phyloP scores from a whole-genome alignment of 176 grass and related monocot genomes.

The Carex parvula region DNA sequence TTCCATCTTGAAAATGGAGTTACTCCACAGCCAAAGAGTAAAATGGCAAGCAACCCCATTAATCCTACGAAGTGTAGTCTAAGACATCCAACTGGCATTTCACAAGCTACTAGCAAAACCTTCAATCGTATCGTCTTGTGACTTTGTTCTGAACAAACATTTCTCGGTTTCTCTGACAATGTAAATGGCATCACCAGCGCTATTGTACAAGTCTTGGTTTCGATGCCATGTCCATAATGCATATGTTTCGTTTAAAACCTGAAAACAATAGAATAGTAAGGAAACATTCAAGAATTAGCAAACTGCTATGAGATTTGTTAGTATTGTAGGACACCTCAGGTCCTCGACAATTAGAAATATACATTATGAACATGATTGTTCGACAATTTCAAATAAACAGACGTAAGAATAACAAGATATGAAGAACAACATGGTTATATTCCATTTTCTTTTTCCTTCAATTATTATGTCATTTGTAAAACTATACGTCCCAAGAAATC shows the following conservation, averaged over 20 bases:
- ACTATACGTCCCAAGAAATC: neutral
- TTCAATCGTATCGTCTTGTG: neutral
- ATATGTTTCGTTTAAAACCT: slow-evolving; percentile 85
- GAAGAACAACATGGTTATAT: neutral
- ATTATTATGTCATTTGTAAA: neutral
- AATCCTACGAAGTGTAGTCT: too few species aligned
- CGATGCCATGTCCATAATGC: slow-evolving; percentile 85
- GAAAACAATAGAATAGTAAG: neutral
- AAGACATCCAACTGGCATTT: too few species aligned
- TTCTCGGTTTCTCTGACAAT: slow-evolving; percentile 57
- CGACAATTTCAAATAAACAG: neutral
- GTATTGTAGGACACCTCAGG: neutral
- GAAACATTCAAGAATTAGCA: neutral
- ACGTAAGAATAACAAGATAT: neutral
- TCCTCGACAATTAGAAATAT: too few species aligned
- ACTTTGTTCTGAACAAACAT: slow-evolving; percentile 27
- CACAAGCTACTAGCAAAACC: neutral
- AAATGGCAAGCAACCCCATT: too few species aligned
- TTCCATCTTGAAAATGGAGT: too few species aligned
- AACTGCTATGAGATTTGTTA: neutral
- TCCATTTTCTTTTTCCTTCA: neutral
- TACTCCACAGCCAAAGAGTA: too few species aligned
- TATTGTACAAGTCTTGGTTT: slow-evolving; percentile 56
- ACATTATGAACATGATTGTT: neutral
- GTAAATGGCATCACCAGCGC: slow-evolving; percentile 57